phyloP scores from a whole-genome alignment of 768 basidiomycete genomes.

The Royoungia palumana region DNA sequence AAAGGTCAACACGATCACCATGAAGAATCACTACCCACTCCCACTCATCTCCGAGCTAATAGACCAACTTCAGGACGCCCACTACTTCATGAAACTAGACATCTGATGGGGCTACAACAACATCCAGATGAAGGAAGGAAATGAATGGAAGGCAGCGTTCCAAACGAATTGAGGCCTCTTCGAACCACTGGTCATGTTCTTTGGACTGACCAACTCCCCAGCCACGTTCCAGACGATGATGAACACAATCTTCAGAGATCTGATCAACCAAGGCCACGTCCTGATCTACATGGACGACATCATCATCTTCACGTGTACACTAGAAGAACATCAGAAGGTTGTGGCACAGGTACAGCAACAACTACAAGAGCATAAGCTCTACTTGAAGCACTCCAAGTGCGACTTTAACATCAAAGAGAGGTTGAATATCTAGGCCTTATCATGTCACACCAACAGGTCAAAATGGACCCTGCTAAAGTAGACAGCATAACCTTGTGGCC shows the following conservation, averaged over 20 bases:
- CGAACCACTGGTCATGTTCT: conserved; percentile 5
- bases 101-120: conserved; percentile 34
- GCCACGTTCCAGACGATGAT: too few relatives aligned
- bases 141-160: conserved; percentile 36
- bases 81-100: conserved; percentile 30
- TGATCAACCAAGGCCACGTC: neutral
- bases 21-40: too few relatives aligned
- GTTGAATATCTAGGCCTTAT: neutral
- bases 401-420: neutral
- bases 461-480: neutral
- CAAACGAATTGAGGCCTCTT: neutral
- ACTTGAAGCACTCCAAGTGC: too few relatives aligned
- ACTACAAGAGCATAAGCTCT: neutral
- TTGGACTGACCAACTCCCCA: neutral
- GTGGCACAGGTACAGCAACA: neutral
- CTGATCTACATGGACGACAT: neutral
- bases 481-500: neutral
- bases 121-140: too few relatives aligned
- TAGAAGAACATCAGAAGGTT: conserved; percentile 26
- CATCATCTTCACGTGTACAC: conserved; percentile 30
- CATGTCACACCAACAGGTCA: neutral
- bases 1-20: conserved; percentile 21
- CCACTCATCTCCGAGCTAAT: too few relatives aligned
- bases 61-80: conserved; percentile 17
- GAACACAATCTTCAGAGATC: conserved; percentile 7